Base-by-base conservation (phyloP, 2,329 filamentous ascomycete species). In the Trichoderma atrobrunneum region DNA sequence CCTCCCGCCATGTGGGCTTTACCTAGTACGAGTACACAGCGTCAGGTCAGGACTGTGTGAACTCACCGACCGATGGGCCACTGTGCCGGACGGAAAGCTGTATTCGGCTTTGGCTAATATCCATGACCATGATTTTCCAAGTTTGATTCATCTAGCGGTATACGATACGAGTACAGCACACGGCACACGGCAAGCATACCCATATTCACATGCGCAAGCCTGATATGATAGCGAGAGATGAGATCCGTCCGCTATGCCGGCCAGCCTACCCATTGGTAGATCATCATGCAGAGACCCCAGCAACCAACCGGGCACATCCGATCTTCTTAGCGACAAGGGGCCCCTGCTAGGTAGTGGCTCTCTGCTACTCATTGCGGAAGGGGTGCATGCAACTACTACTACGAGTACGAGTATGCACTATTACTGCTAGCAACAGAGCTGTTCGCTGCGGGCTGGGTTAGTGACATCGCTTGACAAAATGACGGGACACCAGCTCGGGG, bases 271-370 rank as follows among this genome's bases (percentile, higher is more conserved):
- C 59, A 65, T 64, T 59, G 71, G 36, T 26, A 59, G 65, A 62
- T 70, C 60, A 59, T 64, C 60, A 34, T 64, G 67, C 66, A 70
- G 68, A 51, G 71, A 26, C 71, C 71, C 71, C 26, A 30, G 51
- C 51, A 68, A 32, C 56, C 54, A 62, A 48, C 70, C 57, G 48
- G 56, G 57, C 36, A 48, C 59, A 59, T 70, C 66, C 66, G 71
- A 72, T 72, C 71, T 68, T 67, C 54, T 28, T 62, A 64, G 70
- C 30, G 70, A 60, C 62, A 65, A 36, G 34, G 30, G 70, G 30
- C 32, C 64, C 60, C 60, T 63, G 60, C 60, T 30, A 56, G 24
- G 34, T 57, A 28, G 24, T 66, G 68, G 39, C 26, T 21, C 36
- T 34, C 57, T 24, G 26, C 18, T 54, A 61, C 39, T 30, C 21